A percentile compares a stretch with the other conserved stretches of the same genome.
Evolutionary conservation across 331 rosid species (phyloP).

Genomic region (Malus hybrid): DNA sequence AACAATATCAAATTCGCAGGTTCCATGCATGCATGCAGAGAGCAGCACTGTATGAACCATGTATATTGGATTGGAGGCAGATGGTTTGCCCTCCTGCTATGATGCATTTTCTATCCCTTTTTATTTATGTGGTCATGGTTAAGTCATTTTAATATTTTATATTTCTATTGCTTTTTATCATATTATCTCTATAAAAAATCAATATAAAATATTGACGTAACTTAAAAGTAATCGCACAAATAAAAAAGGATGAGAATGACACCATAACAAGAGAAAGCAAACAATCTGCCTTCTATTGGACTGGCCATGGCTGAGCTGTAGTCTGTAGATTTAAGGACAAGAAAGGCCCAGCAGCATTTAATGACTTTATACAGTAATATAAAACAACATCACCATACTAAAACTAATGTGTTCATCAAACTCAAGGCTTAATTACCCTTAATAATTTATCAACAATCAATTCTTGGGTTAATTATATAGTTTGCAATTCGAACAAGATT

Average conservation of each 20-base stretch:
- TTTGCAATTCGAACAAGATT: background rate
- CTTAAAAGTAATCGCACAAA: too few relatives aligned
- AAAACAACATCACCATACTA: background rate
- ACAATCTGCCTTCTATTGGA: background rate
- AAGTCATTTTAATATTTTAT: too few relatives aligned
- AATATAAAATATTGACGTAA: too few relatives aligned
- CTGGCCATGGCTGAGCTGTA: constrained; percentile 11
- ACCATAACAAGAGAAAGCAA: too few relatives aligned
- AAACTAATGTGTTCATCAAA: constrained; percentile 5
- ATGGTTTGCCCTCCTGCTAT: too few relatives aligned
- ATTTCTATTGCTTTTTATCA: too few relatives aligned
- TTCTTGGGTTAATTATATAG: background rate
- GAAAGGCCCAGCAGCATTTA: constrained; percentile 34
- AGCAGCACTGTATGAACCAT: background rate
- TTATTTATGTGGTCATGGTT: too few relatives aligned
- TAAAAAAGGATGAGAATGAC: too few relatives aligned
- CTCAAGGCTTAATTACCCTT: background rate
- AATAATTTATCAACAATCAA: background rate
- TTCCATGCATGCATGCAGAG: background rate
- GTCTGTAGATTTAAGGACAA: constrained; percentile 21
- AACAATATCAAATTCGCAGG: constrained; percentile 22
- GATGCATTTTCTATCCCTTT: too few relatives aligned
- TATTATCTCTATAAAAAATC: too few relatives aligned
- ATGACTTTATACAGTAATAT: background rate
- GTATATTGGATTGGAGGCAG: background rate